These are phyloP conservation scores for Neurospora sp. DNA, from an alignment of 495 filamentous ascomycete species.

Conservation along the genomic window DNA sequence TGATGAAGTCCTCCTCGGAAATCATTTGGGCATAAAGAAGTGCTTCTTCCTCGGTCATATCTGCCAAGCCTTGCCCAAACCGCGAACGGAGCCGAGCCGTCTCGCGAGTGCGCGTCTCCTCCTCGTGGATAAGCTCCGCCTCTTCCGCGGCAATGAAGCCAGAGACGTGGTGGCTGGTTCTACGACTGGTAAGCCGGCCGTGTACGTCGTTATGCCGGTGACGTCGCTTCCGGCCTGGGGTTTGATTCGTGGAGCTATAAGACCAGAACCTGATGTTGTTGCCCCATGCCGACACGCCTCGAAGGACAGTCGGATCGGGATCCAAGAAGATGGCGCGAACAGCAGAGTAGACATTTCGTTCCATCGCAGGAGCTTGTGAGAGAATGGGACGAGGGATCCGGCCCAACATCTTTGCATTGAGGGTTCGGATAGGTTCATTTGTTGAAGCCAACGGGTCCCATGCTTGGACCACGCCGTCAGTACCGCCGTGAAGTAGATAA, in stretches of 20 bases:
- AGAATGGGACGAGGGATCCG: conserved; percentile 49
- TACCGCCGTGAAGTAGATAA: conserved; percentile 85
- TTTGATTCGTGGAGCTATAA: conserved; percentile 59
- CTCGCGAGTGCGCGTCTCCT: conserved; percentile 38
- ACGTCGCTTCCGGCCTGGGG: conserved; percentile 35
- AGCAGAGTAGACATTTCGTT: conserved; percentile 63
- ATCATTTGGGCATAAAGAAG: conserved; percentile 81
- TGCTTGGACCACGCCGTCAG: conserved; percentile 88
- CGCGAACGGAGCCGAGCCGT: conserved; percentile 63
- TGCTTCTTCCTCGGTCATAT: conserved; percentile 78
- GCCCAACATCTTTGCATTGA: conserved; percentile 79
- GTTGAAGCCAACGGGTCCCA: conserved; percentile 92
- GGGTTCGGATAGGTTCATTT: conserved; percentile 67
- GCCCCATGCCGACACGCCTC: conserved; percentile 84
- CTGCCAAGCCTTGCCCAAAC: conserved; percentile 72
- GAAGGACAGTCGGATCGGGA: conserved; percentile 77
- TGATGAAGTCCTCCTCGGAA: conserved; percentile 64
- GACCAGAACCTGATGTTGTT: conserved; percentile 86
- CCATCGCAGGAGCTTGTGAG: conserved; percentile 24
- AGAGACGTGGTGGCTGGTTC: conserved; percentile 31
- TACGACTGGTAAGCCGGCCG: conserved; percentile 27
- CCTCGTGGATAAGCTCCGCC: conserved; percentile 68
- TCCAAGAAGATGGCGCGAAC: conserved; percentile 79
- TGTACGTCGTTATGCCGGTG: conserved; percentile 34
- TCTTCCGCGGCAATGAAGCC: conserved; percentile 79